These are phyloP conservation scores for Blastosporella zonata DNA, from an alignment of 1,284 basidiomycete species.

Conservation along the genomic window DNA sequence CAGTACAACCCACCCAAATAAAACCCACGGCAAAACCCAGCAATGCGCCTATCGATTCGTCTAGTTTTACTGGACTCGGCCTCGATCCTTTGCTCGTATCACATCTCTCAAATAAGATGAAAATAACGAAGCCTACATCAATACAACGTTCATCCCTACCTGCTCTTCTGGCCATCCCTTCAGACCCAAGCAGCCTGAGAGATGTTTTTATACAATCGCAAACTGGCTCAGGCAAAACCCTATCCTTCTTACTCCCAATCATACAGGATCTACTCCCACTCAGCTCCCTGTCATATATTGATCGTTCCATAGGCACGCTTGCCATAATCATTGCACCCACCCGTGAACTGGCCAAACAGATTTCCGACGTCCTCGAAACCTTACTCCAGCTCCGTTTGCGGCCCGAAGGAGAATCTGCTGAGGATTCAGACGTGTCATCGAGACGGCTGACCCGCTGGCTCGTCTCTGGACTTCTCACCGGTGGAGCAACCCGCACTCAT, in stretches of 20 bases:
- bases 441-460: conserved; percentile 86
- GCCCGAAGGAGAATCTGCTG: conserved; percentile 51
- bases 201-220: conserved; percentile 97
- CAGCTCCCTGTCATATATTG: conserved; percentile 84
- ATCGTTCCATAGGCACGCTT: conserved; percentile 86
- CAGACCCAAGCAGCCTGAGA: conserved; percentile 42
- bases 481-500: conserved; percentile 74
- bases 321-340: conserved; percentile 95
- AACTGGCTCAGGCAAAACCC: conserved; percentile 97
- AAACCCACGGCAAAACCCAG: conserved; percentile 55
- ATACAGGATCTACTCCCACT: conserved; percentile 92
- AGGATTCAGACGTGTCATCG: conserved; percentile 38
- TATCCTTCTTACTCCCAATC: conserved; percentile 94
- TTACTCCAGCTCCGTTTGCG: conserved; percentile 78
- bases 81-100: conserved; percentile 80
- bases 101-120: conserved; percentile 82
- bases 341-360: conserved; percentile 93
- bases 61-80: conserved; percentile 73
- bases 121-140: conserved; percentile 83
- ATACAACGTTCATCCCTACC: conserved; percentile 87
- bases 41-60: conserved; percentile 82
- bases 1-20: conserved; percentile 24
- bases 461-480: conserved; percentile 87
- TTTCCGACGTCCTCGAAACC: conserved; percentile 90
- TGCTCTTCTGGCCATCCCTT: conserved; percentile 53